A percentile compares a stretch with the other conserved stretches of the same genome.
phyloP scores from a whole-genome alignment of 495 filamentous ascomycete genomes.

The Penicillium goetzii region DNA sequence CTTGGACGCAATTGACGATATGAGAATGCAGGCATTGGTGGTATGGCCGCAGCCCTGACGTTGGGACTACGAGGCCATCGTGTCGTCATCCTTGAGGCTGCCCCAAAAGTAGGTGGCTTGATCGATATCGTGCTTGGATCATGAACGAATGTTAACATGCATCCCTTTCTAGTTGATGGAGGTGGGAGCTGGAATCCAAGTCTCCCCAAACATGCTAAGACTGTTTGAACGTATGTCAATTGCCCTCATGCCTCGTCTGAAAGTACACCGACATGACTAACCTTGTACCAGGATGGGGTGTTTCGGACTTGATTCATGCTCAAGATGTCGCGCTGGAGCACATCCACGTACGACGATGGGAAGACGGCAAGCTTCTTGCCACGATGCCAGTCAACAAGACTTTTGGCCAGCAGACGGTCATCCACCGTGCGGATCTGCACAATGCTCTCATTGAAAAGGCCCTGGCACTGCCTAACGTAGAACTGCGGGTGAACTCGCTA shows the following conservation, averaged over 20 bases:
- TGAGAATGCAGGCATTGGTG: slow-evolving; percentile 58
- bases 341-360: slow-evolving; percentile 49
- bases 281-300: slow-evolving; percentile 41
- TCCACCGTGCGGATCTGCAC: slow-evolving; percentile 51
- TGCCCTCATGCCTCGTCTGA: neutral
- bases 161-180: slow-evolving; percentile 46
- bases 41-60: slow-evolving; percentile 66
- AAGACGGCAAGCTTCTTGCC: slow-evolving; percentile 43
- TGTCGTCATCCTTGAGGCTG: slow-evolving; percentile 45
- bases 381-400: slow-evolving; percentile 48
- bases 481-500: slow-evolving; percentile 39
- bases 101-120: slow-evolving; percentile 34
- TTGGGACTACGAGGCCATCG: slow-evolving; percentile 56
- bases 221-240: slow-evolving; percentile 60
- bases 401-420: slow-evolving; percentile 47
- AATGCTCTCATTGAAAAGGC: slow-evolving; percentile 45
- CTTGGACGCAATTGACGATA: neutral
- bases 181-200: slow-evolving; percentile 79
- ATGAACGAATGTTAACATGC: slow-evolving; percentile 2
- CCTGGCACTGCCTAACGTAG: slow-evolving; percentile 40
- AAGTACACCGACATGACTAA: slow-evolving; percentile 7
- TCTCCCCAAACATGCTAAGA: slow-evolving; percentile 75
- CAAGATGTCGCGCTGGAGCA: slow-evolving; percentile 46
- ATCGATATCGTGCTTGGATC: neutral
- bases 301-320: slow-evolving; percentile 44